These are phyloP conservation scores for Phaeodactylum tricornutum DNA, from an alignment of 108 stramenopile species.

Conservation along the genomic window DNA sequence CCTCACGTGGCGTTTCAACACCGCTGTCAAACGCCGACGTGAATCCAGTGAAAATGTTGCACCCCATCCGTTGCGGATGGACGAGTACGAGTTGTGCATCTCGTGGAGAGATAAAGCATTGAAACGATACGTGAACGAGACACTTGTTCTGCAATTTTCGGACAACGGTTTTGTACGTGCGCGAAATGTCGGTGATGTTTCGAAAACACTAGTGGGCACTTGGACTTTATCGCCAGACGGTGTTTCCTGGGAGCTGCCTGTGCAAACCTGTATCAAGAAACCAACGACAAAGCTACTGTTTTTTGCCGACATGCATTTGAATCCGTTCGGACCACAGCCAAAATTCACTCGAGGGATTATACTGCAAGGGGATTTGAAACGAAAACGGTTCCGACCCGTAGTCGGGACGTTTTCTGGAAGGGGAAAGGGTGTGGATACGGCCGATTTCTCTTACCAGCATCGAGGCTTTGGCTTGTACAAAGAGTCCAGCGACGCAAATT, in stretches of 20 bases:
- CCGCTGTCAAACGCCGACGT: too few relatives aligned
- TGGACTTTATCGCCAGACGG: constrained; percentile 1
- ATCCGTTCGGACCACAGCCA: constrained; percentile 57
- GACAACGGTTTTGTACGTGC: constrained; percentile 6
- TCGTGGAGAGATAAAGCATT: too few relatives aligned
- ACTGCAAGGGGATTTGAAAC: constrained; percentile 14
- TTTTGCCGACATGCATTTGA: constrained; percentile 48
- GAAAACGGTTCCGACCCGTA: constrained; percentile 54
- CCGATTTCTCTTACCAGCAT: constrained; percentile 38
- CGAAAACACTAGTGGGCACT: not conserved
- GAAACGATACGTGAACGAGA: too few relatives aligned
- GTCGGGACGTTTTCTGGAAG: constrained; percentile 56
- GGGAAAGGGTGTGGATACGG: constrained; percentile 49
- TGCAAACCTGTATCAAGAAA: not conserved
- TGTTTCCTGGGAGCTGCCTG: not conserved
- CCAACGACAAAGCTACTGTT: constrained; percentile 8
- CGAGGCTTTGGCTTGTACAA: too few relatives aligned
- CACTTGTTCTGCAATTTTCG: constrained; percentile 7
- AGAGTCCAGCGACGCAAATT: too few relatives aligned
- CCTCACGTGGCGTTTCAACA: too few relatives aligned
- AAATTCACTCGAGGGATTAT: constrained; percentile 50
- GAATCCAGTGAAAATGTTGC: too few relatives aligned
- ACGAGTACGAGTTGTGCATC: too few relatives aligned
- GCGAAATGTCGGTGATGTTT: not conserved
- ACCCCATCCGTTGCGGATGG: too few relatives aligned